Conservation (phyloP, 352 stramenopile genomes). For the Globisporangium apiculatum region DNA sequence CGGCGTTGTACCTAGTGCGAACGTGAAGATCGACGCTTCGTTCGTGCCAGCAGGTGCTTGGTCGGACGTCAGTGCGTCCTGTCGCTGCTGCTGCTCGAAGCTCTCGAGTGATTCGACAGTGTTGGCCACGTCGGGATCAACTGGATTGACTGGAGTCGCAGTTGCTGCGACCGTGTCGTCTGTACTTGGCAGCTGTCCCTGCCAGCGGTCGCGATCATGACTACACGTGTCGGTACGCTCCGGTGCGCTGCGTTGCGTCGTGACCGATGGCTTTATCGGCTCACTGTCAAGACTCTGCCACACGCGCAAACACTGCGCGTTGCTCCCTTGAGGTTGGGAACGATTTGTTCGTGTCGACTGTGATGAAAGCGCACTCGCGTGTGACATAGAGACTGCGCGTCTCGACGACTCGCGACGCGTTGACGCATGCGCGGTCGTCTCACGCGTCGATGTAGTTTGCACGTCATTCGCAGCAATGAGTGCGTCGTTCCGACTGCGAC, state of each 20-base stretch:
- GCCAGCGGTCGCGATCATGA: background rate
- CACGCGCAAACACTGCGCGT: background rate
- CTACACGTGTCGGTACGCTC: background rate
- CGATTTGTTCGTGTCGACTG: background rate
- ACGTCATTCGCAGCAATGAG: no score
- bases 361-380: background rate
- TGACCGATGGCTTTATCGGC: background rate
- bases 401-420: no score
- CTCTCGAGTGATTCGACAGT: background rate
- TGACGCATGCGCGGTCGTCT: no score
- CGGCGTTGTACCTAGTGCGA: background rate
- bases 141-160: background rate
- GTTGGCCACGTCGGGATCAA: background rate
- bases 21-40: background rate
- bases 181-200: no score
- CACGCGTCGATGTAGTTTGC: no score
- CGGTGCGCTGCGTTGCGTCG: background rate
- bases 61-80: background rate
- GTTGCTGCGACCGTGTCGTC: no score
- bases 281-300: constrained; percentile 14
- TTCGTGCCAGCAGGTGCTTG: no score
- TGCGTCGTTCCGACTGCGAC: no score
- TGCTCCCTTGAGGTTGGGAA: no score
- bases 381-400: constrained; percentile 2
- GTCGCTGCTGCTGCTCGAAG: background rate